Conservation (phyloP, 164 flowering plant species). For the Amborella trichopoda region DNA sequence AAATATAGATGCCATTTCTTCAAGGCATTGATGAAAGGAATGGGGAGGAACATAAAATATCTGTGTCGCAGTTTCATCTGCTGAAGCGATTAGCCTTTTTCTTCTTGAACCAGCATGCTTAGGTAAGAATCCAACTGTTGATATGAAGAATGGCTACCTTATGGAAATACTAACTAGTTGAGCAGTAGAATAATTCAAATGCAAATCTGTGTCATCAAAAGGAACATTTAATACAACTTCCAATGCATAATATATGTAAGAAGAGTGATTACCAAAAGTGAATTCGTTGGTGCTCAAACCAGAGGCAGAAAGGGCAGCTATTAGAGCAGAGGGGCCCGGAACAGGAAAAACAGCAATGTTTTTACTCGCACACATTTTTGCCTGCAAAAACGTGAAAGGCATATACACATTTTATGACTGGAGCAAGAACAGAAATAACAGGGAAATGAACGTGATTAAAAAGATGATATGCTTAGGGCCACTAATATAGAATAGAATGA, state of each 20-base stretch:
- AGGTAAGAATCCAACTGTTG: conserved; percentile 92
- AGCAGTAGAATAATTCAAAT: too few relatives aligned
- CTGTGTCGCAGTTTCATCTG: conserved; percentile 64
- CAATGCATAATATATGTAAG: background rate
- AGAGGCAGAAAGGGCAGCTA: conserved; percentile 88
- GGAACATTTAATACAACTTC: background rate
- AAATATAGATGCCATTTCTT: conserved; percentile 51
- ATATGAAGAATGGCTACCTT: too few relatives aligned
- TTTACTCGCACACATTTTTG: conserved; percentile 58
- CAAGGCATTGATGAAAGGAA: conserved; percentile 71
- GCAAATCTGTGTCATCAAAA: too few relatives aligned
- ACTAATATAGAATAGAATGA: too few relatives aligned
- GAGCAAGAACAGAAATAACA: too few relatives aligned
- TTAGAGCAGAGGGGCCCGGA: conserved; percentile 87
- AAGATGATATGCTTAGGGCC: too few relatives aligned
- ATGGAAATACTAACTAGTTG: too few relatives aligned
- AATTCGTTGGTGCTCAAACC: conserved; percentile 75
- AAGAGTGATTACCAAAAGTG: conserved; percentile 55
- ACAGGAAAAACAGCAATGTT: conserved; percentile 73
- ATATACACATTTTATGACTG: too few relatives aligned
- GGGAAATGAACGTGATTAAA: too few relatives aligned
- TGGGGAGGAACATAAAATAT: conserved; percentile 97
- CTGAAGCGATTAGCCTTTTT: conserved; percentile 55
- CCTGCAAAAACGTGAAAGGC: conserved; percentile 51
- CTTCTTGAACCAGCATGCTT: conserved; percentile 63